Conservation (phyloP, 2,329 filamentous ascomycete genomes). For the Byssochlamys sp. region DNA sequence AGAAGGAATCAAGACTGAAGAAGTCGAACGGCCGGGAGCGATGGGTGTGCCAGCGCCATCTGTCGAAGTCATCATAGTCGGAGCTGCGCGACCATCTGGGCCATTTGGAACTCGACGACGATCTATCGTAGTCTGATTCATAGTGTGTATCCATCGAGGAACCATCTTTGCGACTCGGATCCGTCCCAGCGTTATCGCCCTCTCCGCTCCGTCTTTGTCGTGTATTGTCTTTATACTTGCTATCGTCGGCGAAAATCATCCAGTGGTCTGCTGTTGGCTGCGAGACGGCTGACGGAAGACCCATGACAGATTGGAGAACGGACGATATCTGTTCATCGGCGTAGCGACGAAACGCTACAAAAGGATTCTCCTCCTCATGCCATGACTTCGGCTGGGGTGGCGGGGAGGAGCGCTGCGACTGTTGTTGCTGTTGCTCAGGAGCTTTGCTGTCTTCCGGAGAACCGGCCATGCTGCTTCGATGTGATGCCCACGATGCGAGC, state of each 20-base stretch:
- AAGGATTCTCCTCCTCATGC: constrained; percentile 42
- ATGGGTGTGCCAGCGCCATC: constrained; percentile 17
- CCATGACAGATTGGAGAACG: constrained; percentile 44
- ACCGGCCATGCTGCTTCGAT: constrained; percentile 2
- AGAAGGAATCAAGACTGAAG: constrained; percentile 25
- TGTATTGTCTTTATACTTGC: constrained; percentile 14
- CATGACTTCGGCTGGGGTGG: constrained; percentile 10
- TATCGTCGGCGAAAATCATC: constrained; percentile 25
- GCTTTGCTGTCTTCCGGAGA: constrained; percentile 1
- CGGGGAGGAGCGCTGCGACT: constrained; percentile 6
- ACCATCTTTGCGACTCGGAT: not conserved
- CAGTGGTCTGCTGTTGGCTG: constrained; percentile 24
- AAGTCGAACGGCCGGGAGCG: constrained; percentile 15
- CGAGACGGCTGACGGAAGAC: constrained; percentile 30
- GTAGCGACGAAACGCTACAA: constrained; percentile 52
- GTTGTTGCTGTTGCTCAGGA: constrained; percentile 2
- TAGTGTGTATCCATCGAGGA: not conserved
- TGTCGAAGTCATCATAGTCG: constrained; percentile 11
- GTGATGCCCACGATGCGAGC: not conserved
- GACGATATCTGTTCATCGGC: constrained; percentile 50
- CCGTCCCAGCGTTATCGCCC: not conserved
- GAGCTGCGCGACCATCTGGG: constrained; percentile 7
- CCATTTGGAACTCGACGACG: constrained; percentile 1
- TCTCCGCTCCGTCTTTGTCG: constrained; percentile 11
- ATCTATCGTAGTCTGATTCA: not conserved